Conservation (phyloP, 352 stramenopile species). For the Globisporangium barbulae region DNA sequence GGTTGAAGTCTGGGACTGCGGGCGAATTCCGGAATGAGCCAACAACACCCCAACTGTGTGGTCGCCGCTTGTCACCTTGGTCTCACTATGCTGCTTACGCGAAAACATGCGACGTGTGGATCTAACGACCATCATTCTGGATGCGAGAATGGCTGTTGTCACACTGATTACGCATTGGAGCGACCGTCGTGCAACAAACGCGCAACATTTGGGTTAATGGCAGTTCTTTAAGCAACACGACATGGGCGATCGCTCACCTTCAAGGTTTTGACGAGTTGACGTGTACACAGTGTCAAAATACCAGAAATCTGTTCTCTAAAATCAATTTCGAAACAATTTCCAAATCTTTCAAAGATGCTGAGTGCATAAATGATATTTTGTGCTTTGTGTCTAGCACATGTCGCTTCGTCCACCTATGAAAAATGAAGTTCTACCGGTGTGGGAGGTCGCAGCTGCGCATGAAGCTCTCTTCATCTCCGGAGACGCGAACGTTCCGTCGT, state of each 20-base stretch:
- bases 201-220: background rate
- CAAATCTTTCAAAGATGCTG: no score
- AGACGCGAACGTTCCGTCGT: no score
- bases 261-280: background rate
- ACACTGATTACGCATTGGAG: constrained; percentile 1
- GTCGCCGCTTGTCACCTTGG: background rate
- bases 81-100: background rate
- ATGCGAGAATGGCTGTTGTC: background rate
- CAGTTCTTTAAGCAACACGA: background rate
- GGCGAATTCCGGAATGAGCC: constrained; percentile 9
- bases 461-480: no score
- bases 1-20: background rate
- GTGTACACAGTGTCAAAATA: background rate
- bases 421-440: no score
- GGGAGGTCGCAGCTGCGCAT: no score
- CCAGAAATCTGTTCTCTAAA: background rate
- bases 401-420: no score
- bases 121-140: constrained; percentile 1
- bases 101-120: background rate
- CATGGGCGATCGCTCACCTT: background rate
- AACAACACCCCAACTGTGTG: background rate
- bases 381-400: no score
- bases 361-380: no score
- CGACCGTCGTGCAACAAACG: background rate
- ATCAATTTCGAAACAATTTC: background rate